phyloP scores from a whole-genome alignment of 2,329 filamentous ascomycete genomes.

The Arthrobotrys sinensis region DNA sequence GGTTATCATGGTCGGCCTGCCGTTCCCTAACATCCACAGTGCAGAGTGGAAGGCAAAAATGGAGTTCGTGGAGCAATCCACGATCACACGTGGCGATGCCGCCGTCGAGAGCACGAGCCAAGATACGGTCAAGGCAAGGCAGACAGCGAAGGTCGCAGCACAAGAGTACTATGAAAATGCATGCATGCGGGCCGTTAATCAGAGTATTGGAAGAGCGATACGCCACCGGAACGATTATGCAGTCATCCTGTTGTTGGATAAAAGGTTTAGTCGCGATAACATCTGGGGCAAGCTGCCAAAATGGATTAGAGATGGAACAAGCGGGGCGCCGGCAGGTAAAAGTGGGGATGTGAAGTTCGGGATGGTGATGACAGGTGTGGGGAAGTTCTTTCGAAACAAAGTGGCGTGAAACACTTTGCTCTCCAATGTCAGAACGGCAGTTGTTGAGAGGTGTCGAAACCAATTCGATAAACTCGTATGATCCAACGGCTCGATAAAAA shows the following conservation, averaged over 20 bases:
- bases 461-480: slow-evolving; percentile 1
- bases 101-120: slow-evolving; percentile 63
- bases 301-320: slow-evolving; percentile 84
- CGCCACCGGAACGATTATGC: slow-evolving; percentile 91
- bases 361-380: slow-evolving; percentile 74
- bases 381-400: slow-evolving; percentile 75
- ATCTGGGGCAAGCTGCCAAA: slow-evolving; percentile 85
- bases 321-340: slow-evolving; percentile 65
- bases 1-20: slow-evolving; percentile 90
- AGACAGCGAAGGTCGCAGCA: slow-evolving; percentile 67
- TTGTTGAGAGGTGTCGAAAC: slow-evolving; percentile 16
- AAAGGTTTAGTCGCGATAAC: slow-evolving; percentile 80
- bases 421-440: neutral
- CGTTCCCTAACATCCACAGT: slow-evolving; percentile 90
- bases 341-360: slow-evolving; percentile 67
- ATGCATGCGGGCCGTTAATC: slow-evolving; percentile 97
- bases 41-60: slow-evolving; percentile 95
- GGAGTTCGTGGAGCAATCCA: slow-evolving; percentile 82
- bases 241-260: slow-evolving; percentile 87
- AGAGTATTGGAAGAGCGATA: slow-evolving; percentile 94
- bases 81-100: slow-evolving; percentile 65
- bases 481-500: neutral
- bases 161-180: slow-evolving; percentile 72
- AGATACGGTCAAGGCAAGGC: slow-evolving; percentile 52
- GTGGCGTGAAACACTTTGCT: slow-evolving; percentile 59